These are phyloP conservation scores for Butyriboletus appendiculatus DNA, from an alignment of 1,284 basidiomycete species.

Conservation along the genomic window DNA sequence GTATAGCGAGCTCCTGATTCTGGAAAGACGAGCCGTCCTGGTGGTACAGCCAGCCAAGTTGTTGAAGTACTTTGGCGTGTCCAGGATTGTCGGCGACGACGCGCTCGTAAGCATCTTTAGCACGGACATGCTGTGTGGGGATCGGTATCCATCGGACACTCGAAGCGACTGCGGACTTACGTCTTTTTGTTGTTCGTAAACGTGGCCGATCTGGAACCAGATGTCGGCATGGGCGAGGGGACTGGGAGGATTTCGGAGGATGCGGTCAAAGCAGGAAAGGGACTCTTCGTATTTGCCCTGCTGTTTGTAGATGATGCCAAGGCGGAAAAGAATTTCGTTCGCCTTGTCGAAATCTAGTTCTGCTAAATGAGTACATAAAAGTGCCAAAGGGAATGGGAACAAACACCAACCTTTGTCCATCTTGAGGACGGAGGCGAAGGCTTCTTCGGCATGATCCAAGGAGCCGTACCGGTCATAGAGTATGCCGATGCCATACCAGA, in stretches of 20 bases:
- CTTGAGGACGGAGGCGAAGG: constrained; percentile 92
- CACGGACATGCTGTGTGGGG: constrained; percentile 71
- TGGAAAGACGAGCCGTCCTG: constrained; percentile 93
- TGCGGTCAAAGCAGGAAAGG: constrained; percentile 92
- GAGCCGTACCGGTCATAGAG: constrained; percentile 98
- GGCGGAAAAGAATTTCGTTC: constrained; percentile 97
- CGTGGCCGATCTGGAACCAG: constrained; percentile 99
- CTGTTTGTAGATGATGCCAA: constrained; percentile 99
- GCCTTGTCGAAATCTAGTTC: constrained; percentile 95
- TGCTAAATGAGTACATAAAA: constrained; percentile 39
- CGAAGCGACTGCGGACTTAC: constrained; percentile 46
- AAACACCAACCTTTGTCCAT: constrained; percentile 87
- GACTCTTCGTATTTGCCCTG: constrained; percentile 90
- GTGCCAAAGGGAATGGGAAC: constrained; percentile 11
- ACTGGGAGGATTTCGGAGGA: constrained; percentile 92
- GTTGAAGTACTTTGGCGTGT: constrained; percentile 97
- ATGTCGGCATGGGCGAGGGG: constrained; percentile 98
- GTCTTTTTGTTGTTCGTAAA: constrained; percentile 96
- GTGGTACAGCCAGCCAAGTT: constrained; percentile 97
- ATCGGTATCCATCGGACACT: constrained; percentile 3
- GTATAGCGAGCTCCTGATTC: constrained; percentile 93
- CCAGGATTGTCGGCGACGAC: constrained; percentile 92
- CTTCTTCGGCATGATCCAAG: constrained; percentile 97
- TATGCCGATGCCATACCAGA: constrained; percentile 99
- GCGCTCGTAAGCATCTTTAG: constrained; percentile 97